Conservation (phyloP, 148 eudicot species). For the Chenopodium berlandieri region DNA sequence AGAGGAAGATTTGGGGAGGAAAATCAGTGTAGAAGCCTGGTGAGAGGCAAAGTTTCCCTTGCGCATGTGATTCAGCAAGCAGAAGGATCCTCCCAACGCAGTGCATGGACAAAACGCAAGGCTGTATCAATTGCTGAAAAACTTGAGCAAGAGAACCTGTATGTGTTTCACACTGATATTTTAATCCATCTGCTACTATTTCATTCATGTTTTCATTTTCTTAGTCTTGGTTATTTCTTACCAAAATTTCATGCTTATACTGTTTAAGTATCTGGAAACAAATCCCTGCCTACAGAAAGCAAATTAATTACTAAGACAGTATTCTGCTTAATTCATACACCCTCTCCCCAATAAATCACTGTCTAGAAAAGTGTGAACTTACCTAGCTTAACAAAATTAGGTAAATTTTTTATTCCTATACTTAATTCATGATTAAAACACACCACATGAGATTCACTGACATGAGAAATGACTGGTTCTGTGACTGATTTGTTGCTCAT, state of each 20-base stretch:
- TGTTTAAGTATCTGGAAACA: background rate
- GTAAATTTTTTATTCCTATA: background rate
- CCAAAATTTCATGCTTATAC: background rate
- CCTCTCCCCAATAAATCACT: background rate
- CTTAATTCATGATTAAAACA: background rate
- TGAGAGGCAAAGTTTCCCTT: slow-evolving; percentile 81
- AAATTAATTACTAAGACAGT: background rate
- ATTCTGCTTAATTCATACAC: background rate
- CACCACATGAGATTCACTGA: background rate
- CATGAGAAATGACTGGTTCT: background rate
- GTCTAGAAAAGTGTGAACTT: background rate
- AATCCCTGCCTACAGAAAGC: background rate
- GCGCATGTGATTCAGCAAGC: slow-evolving; percentile 90
- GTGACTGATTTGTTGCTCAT: background rate
- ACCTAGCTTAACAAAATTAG: background rate
- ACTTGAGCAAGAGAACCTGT: slow-evolving; percentile 97
- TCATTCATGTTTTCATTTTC: background rate
- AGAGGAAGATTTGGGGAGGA: slow-evolving; percentile 39
- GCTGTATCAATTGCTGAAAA: slow-evolving; percentile 93
- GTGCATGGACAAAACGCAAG: slow-evolving; percentile 88
- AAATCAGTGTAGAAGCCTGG: slow-evolving; percentile 65
- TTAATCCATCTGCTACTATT: background rate
- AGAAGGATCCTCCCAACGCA: slow-evolving; percentile 57
- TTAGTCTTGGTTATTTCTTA: background rate
- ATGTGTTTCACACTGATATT: slow-evolving; percentile 29